Base-by-base conservation (phyloP, 1,139 yeast species). In the Hemisphaericaspora subhashii region DNA sequence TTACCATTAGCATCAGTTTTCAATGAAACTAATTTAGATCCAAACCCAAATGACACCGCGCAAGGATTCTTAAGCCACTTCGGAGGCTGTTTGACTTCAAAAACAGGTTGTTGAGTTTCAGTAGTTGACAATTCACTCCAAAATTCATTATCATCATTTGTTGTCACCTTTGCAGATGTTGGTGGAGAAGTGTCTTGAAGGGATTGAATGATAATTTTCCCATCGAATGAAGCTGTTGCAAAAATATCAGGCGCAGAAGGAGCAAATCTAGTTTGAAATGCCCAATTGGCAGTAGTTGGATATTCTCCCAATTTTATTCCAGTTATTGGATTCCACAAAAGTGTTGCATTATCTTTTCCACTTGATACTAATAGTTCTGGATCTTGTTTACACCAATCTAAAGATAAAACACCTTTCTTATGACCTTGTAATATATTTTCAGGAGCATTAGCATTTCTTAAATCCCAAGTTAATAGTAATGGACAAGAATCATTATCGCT, bases 281-380 rank as follows among this genome's bases (percentile, higher is more conserved):
- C 85, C 98, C 98, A 92, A 62, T 88, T 90, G 30, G 95, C 86
- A 31, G 95, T 79, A 18, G 94, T 80, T 37, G 98, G 97, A 58
- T 87, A 92, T 56, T 87, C 87, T 5, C 94, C 96, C 47, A 92
- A 67, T 54, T 79, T 78, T 42, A 71, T 69, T 29, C 86, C 90
- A 17, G 76, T 58, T 41, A 74, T 69, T 18, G 98, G 97, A 59
- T 92, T 89, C 98, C 98, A 94, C 52, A 92, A 68, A 47, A 83
- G 66, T 2, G 95, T 87, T 29, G 89, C 69, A 60, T 89, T 89
- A 62, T 94, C 98, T 56, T 89, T 86, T 41, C 98, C 97, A 57
- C 95, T 80, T 13, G 97, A 86, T 38, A 94, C 68, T 52, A 94
- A 69, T 51, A 92, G 72, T 39, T 74, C 73, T 35, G 87, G 80